Conservation (phyloP, 2,329 filamentous ascomycete species). For the Aspergillus uvarum region DNA sequence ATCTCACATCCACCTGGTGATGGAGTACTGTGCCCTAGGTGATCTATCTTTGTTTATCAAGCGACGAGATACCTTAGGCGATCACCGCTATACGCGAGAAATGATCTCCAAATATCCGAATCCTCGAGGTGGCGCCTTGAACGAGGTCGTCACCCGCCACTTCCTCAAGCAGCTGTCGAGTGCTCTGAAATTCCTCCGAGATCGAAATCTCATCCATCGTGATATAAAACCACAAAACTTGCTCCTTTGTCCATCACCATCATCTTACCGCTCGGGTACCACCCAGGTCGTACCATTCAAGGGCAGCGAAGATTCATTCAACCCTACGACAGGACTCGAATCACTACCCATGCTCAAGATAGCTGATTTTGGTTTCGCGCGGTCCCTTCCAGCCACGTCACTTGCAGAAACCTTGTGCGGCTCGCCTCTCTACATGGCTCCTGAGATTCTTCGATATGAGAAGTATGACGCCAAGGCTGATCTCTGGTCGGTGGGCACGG, state of each 20-base stretch:
- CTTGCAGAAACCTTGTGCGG: conserved; percentile 95
- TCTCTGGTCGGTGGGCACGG: conserved; percentile 95
- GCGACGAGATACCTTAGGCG: conserved; percentile 77
- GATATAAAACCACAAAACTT: conserved; percentile 98
- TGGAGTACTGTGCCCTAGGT: conserved; percentile 97
- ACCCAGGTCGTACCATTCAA: conserved; percentile 69
- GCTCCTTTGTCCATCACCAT: conserved; percentile 76
- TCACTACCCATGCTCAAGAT: conserved; percentile 96
- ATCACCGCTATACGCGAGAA: conserved; percentile 78
- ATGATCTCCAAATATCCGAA: conserved; percentile 94
- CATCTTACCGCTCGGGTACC: conserved; percentile 64
- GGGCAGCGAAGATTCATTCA: conserved; percentile 75
- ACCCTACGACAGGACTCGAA: conserved; percentile 74
- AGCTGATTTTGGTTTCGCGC: conserved; percentile 97
- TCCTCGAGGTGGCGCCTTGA: conserved; percentile 75
- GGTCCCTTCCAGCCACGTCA: conserved; percentile 84
- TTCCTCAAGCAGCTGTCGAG: conserved; percentile 94
- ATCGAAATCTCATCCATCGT: conserved; percentile 86
- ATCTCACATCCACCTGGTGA: conserved; percentile 90
- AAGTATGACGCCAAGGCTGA: conserved; percentile 97
- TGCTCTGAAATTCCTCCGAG: conserved; percentile 82
- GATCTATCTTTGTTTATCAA: conserved; percentile 96
- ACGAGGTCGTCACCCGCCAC: conserved; percentile 95
- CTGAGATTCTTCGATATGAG: conserved; percentile 94
- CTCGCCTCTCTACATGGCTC: conserved; percentile 97